A percentile compares a stretch with the other conserved stretches of the same genome.
phyloP scores from a whole-genome alignment of 495 filamentous ascomycete species.

The Elaphomyces granulatus region DNA sequence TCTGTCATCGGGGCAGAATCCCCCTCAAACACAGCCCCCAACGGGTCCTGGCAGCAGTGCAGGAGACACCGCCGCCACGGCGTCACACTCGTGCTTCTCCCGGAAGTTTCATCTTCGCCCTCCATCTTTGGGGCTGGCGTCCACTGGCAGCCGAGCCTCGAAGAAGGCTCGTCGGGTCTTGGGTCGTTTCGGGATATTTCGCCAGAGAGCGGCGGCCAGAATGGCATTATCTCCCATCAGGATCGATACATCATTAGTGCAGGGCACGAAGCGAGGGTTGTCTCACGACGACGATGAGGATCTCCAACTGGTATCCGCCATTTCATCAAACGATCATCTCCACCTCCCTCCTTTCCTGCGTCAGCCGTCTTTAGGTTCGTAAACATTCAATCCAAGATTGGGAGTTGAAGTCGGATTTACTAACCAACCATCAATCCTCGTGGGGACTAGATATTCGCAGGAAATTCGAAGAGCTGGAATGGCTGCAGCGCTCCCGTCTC shows the following conservation, averaged over 20 bases:
- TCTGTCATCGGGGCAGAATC: constrained; percentile 33
- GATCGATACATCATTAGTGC: constrained; percentile 33
- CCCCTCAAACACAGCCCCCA: constrained; percentile 12
- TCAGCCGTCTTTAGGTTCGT: constrained; percentile 27
- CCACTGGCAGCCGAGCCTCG: constrained; percentile 23
- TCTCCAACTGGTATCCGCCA: constrained; percentile 14
- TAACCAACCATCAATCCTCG: constrained; percentile 12
- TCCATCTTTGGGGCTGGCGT: constrained; percentile 19
- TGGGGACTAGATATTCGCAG: constrained; percentile 29
- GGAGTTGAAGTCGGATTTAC: not conserved
- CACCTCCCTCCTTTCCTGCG: constrained; percentile 29
- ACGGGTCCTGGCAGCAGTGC: constrained; percentile 13
- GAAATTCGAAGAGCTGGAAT: constrained; percentile 36
- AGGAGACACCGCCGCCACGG: constrained; percentile 18
- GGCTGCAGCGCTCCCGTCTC: constrained; percentile 28
- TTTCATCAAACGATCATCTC: constrained; percentile 9
- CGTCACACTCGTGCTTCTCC: constrained; percentile 23
- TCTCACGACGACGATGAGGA: constrained; percentile 24
- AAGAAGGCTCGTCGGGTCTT: constrained; percentile 34
- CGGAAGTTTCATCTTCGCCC: constrained; percentile 20
- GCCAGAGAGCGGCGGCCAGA: constrained; percentile 29
- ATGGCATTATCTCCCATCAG: constrained; percentile 35
- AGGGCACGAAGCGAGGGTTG: constrained; percentile 27
- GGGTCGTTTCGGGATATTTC: constrained; percentile 34
- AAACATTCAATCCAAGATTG: constrained; percentile 8